Evolutionary conservation across 495 filamentous ascomycete species (phyloP).

Genomic region (Penicillium mononematosum): DNA sequence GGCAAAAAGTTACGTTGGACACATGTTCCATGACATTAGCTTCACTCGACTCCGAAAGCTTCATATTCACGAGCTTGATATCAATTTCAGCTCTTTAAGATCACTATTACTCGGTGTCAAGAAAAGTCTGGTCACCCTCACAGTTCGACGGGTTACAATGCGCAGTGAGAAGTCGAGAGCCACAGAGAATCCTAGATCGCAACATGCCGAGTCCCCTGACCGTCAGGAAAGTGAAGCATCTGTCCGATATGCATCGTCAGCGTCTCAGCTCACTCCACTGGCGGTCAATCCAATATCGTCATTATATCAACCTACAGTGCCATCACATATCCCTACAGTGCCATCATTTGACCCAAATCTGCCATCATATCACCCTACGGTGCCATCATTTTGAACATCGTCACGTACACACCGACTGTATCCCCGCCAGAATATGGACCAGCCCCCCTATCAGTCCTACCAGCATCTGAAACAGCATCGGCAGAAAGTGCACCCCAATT

Average conservation of each 20-base stretch:
- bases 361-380: neutral
- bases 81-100: conserved; percentile 15
- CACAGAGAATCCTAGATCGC: conserved; percentile 3
- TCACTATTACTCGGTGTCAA: conserved; percentile 13
- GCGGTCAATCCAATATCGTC: neutral
- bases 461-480: conserved; percentile 8
- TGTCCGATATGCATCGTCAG: conserved; percentile 5
- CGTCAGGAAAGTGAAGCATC: conserved; percentile 11
- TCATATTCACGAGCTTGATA: conserved; percentile 13
- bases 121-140: conserved; percentile 12
- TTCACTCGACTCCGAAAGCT: conserved; percentile 16
- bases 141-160: conserved; percentile 13
- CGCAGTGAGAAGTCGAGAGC: conserved; percentile 5
- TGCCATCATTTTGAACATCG: neutral
- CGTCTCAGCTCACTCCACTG: neutral
- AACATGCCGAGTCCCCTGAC: conserved; percentile 1
- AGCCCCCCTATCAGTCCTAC: neutral
- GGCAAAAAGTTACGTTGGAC: conserved; percentile 8
- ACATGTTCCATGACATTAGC: conserved; percentile 6
- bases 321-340: neutral
- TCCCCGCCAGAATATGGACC: too few species aligned
- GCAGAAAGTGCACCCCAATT: conserved; percentile 9
- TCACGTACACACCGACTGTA: neutral
- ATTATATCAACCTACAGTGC: neutral
- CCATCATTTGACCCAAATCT: neutral